Percentiles rank a stretch among this genome's conserved stretches.
Conservation (phyloP, 2,329 filamentous ascomycete genomes). For the Penicillium sp. region DNA sequence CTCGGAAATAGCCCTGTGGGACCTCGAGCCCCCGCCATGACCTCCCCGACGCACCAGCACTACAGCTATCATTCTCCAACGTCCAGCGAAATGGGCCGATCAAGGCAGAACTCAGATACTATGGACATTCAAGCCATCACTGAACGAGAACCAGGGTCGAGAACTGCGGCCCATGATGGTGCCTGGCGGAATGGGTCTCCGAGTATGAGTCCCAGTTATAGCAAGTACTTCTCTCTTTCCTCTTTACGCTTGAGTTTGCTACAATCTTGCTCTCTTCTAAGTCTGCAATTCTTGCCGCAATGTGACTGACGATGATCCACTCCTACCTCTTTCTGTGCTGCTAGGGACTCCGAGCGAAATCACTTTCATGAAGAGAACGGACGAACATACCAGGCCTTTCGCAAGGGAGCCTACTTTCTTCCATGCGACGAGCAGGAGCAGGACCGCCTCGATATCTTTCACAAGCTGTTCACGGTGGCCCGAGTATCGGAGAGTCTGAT, state of each 20-base stretch:
- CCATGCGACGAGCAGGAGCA: conserved; percentile 79
- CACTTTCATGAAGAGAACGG: conserved; percentile 67
- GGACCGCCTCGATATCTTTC: conserved; percentile 80
- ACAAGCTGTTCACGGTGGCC: conserved; percentile 74
- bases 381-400: conserved; percentile 71
- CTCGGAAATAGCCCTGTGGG: conserved; percentile 30
- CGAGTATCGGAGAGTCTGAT: conserved; percentile 55
- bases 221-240: conserved; percentile 29
- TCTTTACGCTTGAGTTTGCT: neutral
- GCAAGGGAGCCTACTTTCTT: conserved; percentile 72
- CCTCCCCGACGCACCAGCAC: conserved; percentile 27
- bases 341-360: conserved; percentile 43
- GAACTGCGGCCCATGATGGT: conserved; percentile 25
- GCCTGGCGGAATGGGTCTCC: conserved; percentile 38
- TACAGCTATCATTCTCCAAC: conserved; percentile 33
- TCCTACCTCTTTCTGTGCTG: conserved; percentile 10
- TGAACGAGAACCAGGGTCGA: conserved; percentile 34
- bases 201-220: conserved; percentile 23
- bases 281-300: conserved; percentile 7
- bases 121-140: conserved; percentile 43
- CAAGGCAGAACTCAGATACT: conserved; percentile 41
- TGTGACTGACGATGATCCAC: conserved; percentile 23
- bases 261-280: neutral
- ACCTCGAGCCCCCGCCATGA: conserved; percentile 25
- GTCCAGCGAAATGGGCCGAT: conserved; percentile 33